Percentiles rank a stretch among this genome's conserved stretches.
These are phyloP conservation scores for Wilhelminamyces savonicus DNA, from an alignment of 805 yeast genomes.

Conservation along the genomic window DNA sequence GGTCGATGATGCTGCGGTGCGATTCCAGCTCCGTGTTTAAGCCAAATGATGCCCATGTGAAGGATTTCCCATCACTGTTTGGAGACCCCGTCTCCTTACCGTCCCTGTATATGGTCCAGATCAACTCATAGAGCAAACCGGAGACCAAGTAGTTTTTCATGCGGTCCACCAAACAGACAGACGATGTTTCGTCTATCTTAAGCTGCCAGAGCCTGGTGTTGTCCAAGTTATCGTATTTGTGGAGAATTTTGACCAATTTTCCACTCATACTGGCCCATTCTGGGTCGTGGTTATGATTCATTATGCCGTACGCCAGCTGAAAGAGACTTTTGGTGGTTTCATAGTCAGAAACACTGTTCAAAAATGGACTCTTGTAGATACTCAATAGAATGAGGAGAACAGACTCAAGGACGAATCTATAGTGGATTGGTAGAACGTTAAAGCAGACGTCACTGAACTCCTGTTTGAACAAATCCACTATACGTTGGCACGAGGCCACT, in stretches of 20 bases:
- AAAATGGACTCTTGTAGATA: slow-evolving; percentile 25
- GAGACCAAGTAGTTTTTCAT: slow-evolving; percentile 30
- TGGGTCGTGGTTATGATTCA: slow-evolving; percentile 9
- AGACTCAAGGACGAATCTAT: slow-evolving; percentile 31
- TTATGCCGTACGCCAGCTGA: slow-evolving; percentile 11
- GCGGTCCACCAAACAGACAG: slow-evolving; percentile 25
- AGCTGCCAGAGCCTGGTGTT: slow-evolving; percentile 5
- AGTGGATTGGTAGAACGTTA: slow-evolving; percentile 35
- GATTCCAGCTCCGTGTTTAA: slow-evolving; percentile 11
- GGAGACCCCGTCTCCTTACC: slow-evolving; percentile 10
- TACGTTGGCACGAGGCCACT: slow-evolving; percentile 18
- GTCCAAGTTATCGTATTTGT: slow-evolving; percentile 15
- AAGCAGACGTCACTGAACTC: slow-evolving; percentile 12
- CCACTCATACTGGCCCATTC: slow-evolving; percentile 18
- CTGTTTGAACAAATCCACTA: slow-evolving; percentile 19
- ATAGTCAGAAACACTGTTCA: slow-evolving; percentile 19
- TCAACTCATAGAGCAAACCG: slow-evolving; percentile 32
- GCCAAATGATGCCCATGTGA: slow-evolving; percentile 26
- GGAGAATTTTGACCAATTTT: slow-evolving; percentile 16
- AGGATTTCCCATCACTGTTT: slow-evolving; percentile 4
- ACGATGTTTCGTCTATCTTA: slow-evolving; percentile 4
- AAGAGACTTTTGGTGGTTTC: slow-evolving; percentile 17
- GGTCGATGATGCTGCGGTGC: slow-evolving; percentile 6
- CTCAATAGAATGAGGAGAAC: slow-evolving; percentile 24
- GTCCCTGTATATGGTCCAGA: slow-evolving; percentile 34